Evolutionary conservation across 2,329 filamentous ascomycete genomes (phyloP), one percentile per base, ranked within the genome.

Genomic region (Uncinocarpus reesii): DNA sequence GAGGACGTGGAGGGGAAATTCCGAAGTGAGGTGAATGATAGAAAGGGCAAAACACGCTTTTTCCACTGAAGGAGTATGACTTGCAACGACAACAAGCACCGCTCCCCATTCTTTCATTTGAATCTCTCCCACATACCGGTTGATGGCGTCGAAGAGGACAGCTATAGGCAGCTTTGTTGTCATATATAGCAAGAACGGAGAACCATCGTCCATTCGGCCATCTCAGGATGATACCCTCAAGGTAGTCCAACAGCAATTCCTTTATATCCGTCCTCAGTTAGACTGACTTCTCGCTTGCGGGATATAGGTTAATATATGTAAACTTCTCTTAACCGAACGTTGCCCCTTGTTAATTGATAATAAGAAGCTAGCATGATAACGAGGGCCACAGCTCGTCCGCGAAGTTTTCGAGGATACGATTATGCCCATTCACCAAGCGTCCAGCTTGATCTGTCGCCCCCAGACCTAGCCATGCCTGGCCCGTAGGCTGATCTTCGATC

Each of bases 391-490:
- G 11, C 32, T 32, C 15, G 10, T 21, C 32, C n/a, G 16, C 4
- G 11, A 32, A 7, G 15, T 23, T 36, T 20, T 11, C 8, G 3
- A 41, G 18, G 35, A 32, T 4, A 4, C n/a, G 15, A 46, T 40
- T 48, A 54, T 37, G 50, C 69, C 69, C 70, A 72, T 48, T 68
- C 68, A 28, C 67, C 69, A 48, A 72, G 59, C 15, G 70, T 72
- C 69, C 69, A 72, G 52, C 69, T 72, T n/a, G 68, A 71, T 44
- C 69, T 62, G 57, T 72, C 70, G 34, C 66, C 64, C 15, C 62
- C 61, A 36, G 67, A 62, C 49, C 61, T 47, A 41, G 55, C 51
- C 32, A 55, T 40, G 44, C 58, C 52, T 23, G 53, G 48, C 47
- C 55, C 60, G 47, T 64, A 53, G 10, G 62, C 64, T 5, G 65